phyloP scores from a whole-genome alignment of 768 basidiomycete genomes.

The Tricholomella constricta region DNA sequence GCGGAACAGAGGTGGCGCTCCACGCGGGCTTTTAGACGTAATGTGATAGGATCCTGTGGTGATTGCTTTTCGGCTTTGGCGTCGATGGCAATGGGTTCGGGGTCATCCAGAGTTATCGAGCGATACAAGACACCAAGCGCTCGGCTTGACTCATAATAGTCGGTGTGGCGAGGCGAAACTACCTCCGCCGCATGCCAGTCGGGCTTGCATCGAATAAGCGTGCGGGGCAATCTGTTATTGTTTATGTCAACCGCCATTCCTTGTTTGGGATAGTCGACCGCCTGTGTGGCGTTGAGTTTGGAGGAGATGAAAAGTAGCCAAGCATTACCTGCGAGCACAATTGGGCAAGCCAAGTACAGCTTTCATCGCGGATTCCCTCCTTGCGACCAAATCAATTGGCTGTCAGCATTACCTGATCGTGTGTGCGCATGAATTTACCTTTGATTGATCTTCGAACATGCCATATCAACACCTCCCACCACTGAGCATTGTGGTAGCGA shows the following conservation, averaged over 20 bases:
- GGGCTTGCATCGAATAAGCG: conserved; percentile 68
- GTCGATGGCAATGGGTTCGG: conserved; percentile 25
- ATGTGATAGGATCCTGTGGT: conserved; percentile 41
- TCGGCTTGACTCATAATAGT: conserved; percentile 71
- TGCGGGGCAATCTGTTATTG: conserved; percentile 45
- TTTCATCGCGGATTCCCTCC: conserved; percentile 61
- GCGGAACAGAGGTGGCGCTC: conserved; percentile 28
- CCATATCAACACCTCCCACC: neutral
- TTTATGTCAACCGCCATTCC: conserved; percentile 64
- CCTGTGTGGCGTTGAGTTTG: conserved; percentile 33
- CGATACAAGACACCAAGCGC: conserved; percentile 78
- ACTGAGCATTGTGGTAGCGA: conserved; percentile 2
- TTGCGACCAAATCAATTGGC: conserved; percentile 25
- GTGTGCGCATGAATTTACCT: conserved; percentile 38
- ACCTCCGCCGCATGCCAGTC: conserved; percentile 77
- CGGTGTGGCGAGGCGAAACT: conserved; percentile 50
- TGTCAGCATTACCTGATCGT: neutral
- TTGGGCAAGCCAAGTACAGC: conserved; percentile 59
- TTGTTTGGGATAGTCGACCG: conserved; percentile 82
- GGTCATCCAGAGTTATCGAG: conserved; percentile 48
- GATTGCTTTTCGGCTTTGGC: conserved; percentile 14
- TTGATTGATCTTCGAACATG: conserved; percentile 62
- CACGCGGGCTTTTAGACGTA: conserved; percentile 32
- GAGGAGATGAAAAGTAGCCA: neutral
- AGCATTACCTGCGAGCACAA: conserved; percentile 54